These are phyloP conservation scores for Euphorbia pulcherrima DNA, from an alignment of 345 rosid species.

Conservation along the genomic window DNA sequence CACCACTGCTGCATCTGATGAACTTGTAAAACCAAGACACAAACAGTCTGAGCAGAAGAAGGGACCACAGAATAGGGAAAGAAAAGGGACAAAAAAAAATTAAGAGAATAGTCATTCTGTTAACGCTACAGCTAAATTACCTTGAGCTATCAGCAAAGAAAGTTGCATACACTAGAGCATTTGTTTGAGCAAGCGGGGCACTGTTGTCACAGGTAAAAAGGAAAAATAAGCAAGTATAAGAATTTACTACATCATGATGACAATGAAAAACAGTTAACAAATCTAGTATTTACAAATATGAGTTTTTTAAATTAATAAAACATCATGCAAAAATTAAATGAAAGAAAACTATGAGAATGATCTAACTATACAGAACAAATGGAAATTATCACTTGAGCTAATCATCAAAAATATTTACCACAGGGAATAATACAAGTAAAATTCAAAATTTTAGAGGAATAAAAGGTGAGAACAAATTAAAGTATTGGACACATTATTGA, in stretches of 20 bases:
- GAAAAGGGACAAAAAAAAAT: background rate
- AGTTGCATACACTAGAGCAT: conserved; percentile 77
- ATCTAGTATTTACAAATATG: background rate
- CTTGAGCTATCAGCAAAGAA: conserved; percentile 75
- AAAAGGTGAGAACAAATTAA: background rate
- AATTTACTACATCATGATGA: background rate
- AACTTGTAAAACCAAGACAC: conserved; percentile 40
- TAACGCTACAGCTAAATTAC: conserved; percentile 34
- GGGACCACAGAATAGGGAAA: conserved; percentile 1
- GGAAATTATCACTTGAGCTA: background rate
- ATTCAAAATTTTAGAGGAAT: background rate
- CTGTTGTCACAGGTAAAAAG: conserved; percentile 32
- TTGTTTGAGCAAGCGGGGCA: conserved; percentile 75
- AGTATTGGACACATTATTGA: background rate
- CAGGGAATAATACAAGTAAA: too few relatives aligned
- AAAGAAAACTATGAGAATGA: background rate
- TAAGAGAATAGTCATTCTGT: background rate
- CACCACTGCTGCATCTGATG: conserved; percentile 81
- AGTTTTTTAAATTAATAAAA: background rate
- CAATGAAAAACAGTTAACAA: conserved; percentile 2
- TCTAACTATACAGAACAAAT: background rate
- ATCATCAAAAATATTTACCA: background rate
- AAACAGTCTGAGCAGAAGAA: conserved; percentile 7
- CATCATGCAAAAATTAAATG: background rate
- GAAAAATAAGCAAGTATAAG: conserved; percentile 6